Conservation (phyloP, 2,329 filamentous ascomycete species). For the Knoxdaviesia proteae region DNA sequence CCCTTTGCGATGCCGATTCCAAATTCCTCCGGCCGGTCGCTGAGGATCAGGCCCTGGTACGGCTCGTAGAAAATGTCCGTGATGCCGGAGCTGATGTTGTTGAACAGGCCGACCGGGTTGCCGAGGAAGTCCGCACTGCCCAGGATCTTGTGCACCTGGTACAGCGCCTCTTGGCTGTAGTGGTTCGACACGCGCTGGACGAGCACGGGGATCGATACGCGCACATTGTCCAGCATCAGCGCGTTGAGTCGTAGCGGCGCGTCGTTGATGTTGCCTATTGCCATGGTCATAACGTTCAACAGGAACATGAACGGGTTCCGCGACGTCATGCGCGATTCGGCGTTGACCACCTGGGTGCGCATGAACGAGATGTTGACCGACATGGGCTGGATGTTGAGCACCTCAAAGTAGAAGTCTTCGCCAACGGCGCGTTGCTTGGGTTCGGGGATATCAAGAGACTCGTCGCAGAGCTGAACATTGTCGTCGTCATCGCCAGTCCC, state of each 20-base stretch:
- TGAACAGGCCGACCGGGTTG: constrained; percentile 94
- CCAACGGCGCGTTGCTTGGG: constrained; percentile 66
- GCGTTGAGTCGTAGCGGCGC: constrained; percentile 87
- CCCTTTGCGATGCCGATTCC: constrained; percentile 91
- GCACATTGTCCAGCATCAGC: constrained; percentile 82
- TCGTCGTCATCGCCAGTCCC: constrained; percentile 38
- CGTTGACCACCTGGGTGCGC: constrained; percentile 87
- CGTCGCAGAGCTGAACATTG: constrained; percentile 73
- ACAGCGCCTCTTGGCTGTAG: constrained; percentile 89
- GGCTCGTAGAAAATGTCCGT: constrained; percentile 98
- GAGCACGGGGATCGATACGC: constrained; percentile 69
- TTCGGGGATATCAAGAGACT: constrained; percentile 77
- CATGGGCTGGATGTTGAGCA: constrained; percentile 94
- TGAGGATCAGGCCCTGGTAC: constrained; percentile 93
- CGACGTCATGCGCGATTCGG: constrained; percentile 78
- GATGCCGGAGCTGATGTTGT: constrained; percentile 91
- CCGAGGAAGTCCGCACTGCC: constrained; percentile 95
- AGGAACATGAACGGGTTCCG: constrained; percentile 96
- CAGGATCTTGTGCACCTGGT: constrained; percentile 92
- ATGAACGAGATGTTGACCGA: constrained; percentile 95
- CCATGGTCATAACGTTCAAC: constrained; percentile 97
- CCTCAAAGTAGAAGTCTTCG: constrained; percentile 94
- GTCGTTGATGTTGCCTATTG: constrained; percentile 96
- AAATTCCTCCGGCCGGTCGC: constrained; percentile 84
- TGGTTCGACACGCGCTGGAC: constrained; percentile 77